Base-by-base conservation (phyloP, 2,329 filamentous ascomycete genomes). In the Clonostachys chloroleuca region DNA sequence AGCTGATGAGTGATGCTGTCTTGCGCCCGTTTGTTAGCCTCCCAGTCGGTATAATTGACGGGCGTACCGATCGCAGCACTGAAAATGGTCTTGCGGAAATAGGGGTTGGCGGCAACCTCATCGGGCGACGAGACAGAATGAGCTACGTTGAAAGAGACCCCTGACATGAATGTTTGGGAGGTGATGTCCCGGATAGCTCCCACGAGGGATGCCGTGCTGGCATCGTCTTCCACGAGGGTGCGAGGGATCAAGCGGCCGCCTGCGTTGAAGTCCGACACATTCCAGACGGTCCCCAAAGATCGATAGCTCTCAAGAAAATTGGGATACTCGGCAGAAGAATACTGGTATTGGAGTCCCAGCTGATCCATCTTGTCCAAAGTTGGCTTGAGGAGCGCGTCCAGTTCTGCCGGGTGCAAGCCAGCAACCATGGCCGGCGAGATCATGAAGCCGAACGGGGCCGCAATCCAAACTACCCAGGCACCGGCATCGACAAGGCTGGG, bases 391-490 rank as follows among this genome's bases (percentile, higher is more conserved):
- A 49, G 55, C 24, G 60, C 48, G 14, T 49, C 49, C 37, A 60
- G 57, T 16, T 42, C 17, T 12, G 49, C 49, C 17, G 43, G 45
- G 12, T 45, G 49, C 30, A 41, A 46, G 41, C 51, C 46, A 34
- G 42, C 14, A 35, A 39, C 16, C 12, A 47, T 54, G 9, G 53
- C 34, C 14, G 49, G 47, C 14, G 34, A 35, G 42, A 51, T 39
- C 39, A 13, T 45, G 59, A 82, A 80, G 53, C 66, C 66, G 12
- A 60, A 56, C 51, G 70, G 69, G 47, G 66, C 73, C 51, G 77
- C 70, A 51, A 67, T 69, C 59, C 74, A 80, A n/a, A 73, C 62
- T 30, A 67, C 60, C 65, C 72, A 75, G 17, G 68, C 66, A 10
- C 78, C 79, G 3, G 69, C 62, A 50, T 78, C 75, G 14, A 76